These are phyloP conservation scores for Colletotrichum sp. DNA, from an alignment of 2,329 filamentous ascomycete species.

Conservation along the genomic window DNA sequence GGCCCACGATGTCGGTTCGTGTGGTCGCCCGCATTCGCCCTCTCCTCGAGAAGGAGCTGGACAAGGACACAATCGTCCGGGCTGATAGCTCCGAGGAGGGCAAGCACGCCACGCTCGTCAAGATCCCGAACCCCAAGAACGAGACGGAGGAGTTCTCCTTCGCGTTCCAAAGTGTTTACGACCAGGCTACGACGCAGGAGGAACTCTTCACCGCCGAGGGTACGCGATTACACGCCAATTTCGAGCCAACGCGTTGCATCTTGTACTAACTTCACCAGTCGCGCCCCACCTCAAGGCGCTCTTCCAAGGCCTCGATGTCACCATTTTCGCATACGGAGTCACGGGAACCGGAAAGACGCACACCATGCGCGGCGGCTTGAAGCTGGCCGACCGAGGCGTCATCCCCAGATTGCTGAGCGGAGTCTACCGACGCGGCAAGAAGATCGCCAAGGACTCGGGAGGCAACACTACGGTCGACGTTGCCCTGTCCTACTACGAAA, in stretches of 20 bases:
- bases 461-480: slow-evolving; percentile 76
- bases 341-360: slow-evolving; percentile 95
- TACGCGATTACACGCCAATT: slow-evolving; percentile 43
- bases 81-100: slow-evolving; percentile 67
- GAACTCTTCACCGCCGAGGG: slow-evolving; percentile 89
- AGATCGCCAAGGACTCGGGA: slow-evolving; percentile 79
- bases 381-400: slow-evolving; percentile 83
- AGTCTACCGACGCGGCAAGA: slow-evolving; percentile 85
- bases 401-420: slow-evolving; percentile 85
- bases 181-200: slow-evolving; percentile 80
- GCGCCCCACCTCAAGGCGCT: slow-evolving; percentile 89
- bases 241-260: neutral
- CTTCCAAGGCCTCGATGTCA: slow-evolving; percentile 87
- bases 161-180: slow-evolving; percentile 93
- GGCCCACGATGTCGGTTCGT: slow-evolving; percentile 66
- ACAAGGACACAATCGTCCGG: slow-evolving; percentile 85
- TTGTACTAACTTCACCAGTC: slow-evolving; percentile 56
- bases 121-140: slow-evolving; percentile 94
- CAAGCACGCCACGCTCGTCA: slow-evolving; percentile 71
- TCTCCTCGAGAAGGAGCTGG: slow-evolving; percentile 82
- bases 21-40: slow-evolving; percentile 92
- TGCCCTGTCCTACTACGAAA: slow-evolving; percentile 89
- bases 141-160: slow-evolving; percentile 91
- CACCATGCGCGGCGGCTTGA: slow-evolving; percentile 92
- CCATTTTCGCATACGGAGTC: slow-evolving; percentile 91